These are phyloP conservation scores for Colletotrichum brevisporum DNA, from an alignment of 2,329 filamentous ascomycete species.

Conservation along the genomic window DNA sequence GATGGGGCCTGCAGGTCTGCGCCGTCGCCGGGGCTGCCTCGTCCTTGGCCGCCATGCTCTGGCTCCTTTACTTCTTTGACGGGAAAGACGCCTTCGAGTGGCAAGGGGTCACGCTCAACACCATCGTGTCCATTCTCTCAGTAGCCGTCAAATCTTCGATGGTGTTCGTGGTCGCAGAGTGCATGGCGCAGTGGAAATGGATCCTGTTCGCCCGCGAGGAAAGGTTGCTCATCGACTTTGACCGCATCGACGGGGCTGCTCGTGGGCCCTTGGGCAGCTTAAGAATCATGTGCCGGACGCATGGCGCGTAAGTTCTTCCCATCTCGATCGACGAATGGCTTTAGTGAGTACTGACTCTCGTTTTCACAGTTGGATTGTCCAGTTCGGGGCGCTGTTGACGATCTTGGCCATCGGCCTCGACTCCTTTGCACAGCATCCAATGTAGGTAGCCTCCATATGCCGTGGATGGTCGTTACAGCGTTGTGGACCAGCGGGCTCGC, in stretches of 20 bases:
- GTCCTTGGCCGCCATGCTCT: neutral
- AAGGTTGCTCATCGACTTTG: slow-evolving; percentile 17
- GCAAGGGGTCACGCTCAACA: slow-evolving; percentile 17
- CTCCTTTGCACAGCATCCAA: slow-evolving; percentile 16
- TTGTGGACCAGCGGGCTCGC: too few relatives aligned
- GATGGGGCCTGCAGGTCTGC: slow-evolving; percentile 12
- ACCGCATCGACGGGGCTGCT: slow-evolving; percentile 12
- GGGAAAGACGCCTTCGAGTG: neutral
- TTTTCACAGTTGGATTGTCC: neutral
- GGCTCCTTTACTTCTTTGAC: slow-evolving; percentile 9
- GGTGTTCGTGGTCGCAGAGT: slow-evolving; percentile 9
- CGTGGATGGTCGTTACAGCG: too few relatives aligned
- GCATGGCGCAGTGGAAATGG: slow-evolving; percentile 34
- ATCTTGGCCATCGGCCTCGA: slow-evolving; percentile 24
- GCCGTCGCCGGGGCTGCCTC: neutral
- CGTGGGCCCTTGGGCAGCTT: slow-evolving; percentile 1
- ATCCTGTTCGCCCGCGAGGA: slow-evolving; percentile 10
- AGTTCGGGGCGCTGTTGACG: slow-evolving; percentile 17
- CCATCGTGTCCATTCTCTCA: slow-evolving; percentile 1
- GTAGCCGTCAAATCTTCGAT: slow-evolving; percentile 7
- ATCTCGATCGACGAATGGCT: neutral
- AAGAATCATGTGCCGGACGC: neutral
- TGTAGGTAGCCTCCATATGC: neutral
- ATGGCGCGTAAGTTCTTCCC: neutral
- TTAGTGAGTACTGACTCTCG: neutral